These are phyloP conservation scores for Alternaria triticimaculans DNA, from an alignment of 2,329 filamentous ascomycete species.

Conservation along the genomic window DNA sequence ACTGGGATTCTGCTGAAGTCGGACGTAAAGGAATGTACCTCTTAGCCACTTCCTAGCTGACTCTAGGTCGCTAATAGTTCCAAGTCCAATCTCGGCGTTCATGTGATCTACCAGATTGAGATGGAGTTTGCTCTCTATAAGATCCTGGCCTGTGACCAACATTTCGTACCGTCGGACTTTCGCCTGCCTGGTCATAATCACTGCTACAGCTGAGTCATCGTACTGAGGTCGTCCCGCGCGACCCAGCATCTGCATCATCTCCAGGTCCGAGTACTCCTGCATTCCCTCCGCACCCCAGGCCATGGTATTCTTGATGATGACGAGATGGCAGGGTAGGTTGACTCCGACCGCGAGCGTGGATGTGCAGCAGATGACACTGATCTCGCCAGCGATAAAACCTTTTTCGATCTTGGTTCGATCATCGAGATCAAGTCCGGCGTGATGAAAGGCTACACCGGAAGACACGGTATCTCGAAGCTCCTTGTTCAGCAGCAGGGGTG, in stretches of 20 bases:
- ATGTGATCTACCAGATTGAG: slow-evolving; percentile 81
- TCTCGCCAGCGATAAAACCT: slow-evolving; percentile 71
- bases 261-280: slow-evolving; percentile 79
- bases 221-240: slow-evolving; percentile 85
- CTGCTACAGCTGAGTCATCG: slow-evolving; percentile 74
- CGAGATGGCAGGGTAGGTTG: slow-evolving; percentile 82
- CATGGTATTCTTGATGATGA: slow-evolving; percentile 81
- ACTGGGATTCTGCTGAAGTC: slow-evolving; percentile 72
- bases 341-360: slow-evolving; percentile 84
- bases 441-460: slow-evolving; percentile 79
- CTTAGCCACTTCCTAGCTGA: slow-evolving; percentile 76
- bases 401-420: slow-evolving; percentile 73
- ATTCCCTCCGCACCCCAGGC: slow-evolving; percentile 61
- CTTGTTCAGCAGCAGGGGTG: slow-evolving; percentile 61
- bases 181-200: slow-evolving; percentile 77
- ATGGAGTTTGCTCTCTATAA: slow-evolving; percentile 80
- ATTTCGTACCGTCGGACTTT: slow-evolving; percentile 72
- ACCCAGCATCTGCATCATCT: slow-evolving; percentile 91
- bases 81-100: slow-evolving; percentile 82
- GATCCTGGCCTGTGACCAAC: slow-evolving; percentile 75
- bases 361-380: slow-evolving; percentile 84
- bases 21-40: slow-evolving; percentile 79
- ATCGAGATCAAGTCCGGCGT: slow-evolving; percentile 71
- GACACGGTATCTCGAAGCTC: slow-evolving; percentile 64
- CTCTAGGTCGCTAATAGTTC: slow-evolving; percentile 69